Conservation (phyloP, 257 asterid species). For the Solanum sparsipilum region DNA sequence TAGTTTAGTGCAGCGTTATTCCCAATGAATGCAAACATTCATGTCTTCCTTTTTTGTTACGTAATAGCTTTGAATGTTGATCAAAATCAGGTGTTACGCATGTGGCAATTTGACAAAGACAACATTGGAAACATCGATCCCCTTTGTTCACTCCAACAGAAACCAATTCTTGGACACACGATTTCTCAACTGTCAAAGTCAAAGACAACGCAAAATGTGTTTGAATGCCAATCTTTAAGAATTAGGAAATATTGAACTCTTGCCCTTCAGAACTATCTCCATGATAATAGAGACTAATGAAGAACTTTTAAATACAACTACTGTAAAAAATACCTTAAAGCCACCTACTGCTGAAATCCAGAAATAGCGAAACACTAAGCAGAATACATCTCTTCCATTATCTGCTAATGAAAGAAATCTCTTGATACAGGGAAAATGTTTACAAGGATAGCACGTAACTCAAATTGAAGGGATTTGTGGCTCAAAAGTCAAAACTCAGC, state of each 20-base stretch:
- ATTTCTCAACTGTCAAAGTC: not conserved
- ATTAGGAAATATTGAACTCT: not conserved
- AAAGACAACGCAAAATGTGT: not conserved
- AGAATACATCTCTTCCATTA: not conserved
- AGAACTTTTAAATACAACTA: not conserved
- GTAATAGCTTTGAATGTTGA: not conserved
- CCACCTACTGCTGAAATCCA: not conserved
- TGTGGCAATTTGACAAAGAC: not conserved
- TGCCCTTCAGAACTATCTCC: not conserved
- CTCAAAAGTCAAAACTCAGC: conserved; percentile 16
- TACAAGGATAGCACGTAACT: conserved; percentile 7
- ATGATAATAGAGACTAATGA: not conserved
- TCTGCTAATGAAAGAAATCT: not conserved
- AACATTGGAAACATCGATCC: not conserved
- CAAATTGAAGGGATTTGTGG: conserved; percentile 2
- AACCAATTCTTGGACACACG: not conserved
- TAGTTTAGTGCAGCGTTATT: not conserved
- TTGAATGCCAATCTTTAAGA: not conserved
- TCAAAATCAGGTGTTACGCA: not conserved
- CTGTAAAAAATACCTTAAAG: not conserved
- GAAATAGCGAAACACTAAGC: not conserved
- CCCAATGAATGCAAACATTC: not conserved
- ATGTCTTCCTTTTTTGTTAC: not conserved
- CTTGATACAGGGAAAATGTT: conserved; percentile 15
- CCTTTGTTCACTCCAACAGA: not conserved